Evolutionary conservation across 305 asterid species (phyloP), one percentile per base, ranked within the genome.

Genomic region (Plantago coronopus): DNA sequence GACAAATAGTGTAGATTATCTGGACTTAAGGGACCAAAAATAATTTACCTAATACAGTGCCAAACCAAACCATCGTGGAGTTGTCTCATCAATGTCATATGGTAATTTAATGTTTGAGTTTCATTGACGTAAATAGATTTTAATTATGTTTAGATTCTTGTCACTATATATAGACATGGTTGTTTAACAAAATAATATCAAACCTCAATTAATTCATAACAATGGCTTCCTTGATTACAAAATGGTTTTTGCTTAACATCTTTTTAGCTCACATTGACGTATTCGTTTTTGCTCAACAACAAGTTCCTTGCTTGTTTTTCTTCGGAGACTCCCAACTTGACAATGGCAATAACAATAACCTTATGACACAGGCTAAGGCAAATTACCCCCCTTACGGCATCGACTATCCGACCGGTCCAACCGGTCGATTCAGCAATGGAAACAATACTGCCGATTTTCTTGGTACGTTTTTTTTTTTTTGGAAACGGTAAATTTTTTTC

Each of bases 271-370:
- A 48, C 17, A 48, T 5, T 48, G 9, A 27, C 5, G 4, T 34
- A 0, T 34, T 22, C 23, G 5, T 51, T 22, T n/a, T n/a, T 53
- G 40, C 58, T 53, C 58, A 53, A 17, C 12, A 51, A 25, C 58
- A 53, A 53, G 14, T 16, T 53, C 58, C 58, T 53, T 53, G 58
- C 40, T 15, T 53, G 34, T 53, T 3, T 53, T 15, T 25, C 42
- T 53, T 25, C 0, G 58, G 58, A 6, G 76, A 71, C 44, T 71
- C 68, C 17, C 19, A 66, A 3, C 17, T 19, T 31, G 77, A 72
- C 38, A 67, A 51, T 63, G 77, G 77, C 22, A 72, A 72, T n/a
- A 72, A 72, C 22, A 72, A 72, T 51, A 15, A 19, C 17, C 63
- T 67, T 17, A 1, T 8, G 10, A 57, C 77, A 0, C 0, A 0